Evolutionary conservation across 768 basidiomycete genomes (phyloP).

Genomic region (Lentinus tigrinus): DNA sequence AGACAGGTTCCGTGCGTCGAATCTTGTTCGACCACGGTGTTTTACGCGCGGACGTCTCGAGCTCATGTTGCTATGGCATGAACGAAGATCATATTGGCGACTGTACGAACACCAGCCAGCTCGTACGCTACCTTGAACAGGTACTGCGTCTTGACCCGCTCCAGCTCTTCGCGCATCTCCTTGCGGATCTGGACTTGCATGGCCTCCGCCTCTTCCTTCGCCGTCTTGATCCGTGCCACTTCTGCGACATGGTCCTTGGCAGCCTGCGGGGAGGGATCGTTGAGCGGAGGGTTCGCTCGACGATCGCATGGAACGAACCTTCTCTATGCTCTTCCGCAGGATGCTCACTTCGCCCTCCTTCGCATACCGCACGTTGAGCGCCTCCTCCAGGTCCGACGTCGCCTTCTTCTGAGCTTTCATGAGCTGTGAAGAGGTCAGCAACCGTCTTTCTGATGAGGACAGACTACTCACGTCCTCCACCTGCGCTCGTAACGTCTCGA

Average conservation of each 20-base stretch:
- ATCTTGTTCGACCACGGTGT: conserved; percentile 45
- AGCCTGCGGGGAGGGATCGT: no score
- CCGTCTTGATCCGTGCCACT: conserved; percentile 52
- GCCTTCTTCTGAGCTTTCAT: conserved; percentile 47
- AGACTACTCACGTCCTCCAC: conserved; percentile 46
- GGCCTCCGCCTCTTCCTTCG: conserved; percentile 61
- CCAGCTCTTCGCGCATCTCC: conserved; percentile 65
- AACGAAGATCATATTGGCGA: background rate
- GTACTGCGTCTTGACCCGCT: conserved; percentile 66
- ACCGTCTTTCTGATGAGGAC: background rate
- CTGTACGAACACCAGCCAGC: background rate
- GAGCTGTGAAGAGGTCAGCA: conserved; percentile 39
- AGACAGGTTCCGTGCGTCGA: conserved; percentile 37
- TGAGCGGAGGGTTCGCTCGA: no score
- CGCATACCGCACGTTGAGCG: conserved; percentile 47
- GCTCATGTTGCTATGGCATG: conserved; percentile 63
- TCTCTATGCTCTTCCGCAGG: conserved; percentile 64
- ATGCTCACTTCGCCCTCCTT: conserved; percentile 75
- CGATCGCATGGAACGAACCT: conserved; percentile 38
- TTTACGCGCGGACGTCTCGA: conserved; percentile 56
- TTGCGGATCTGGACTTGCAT: conserved; percentile 56
- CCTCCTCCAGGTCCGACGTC: conserved; percentile 44
- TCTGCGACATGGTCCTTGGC: conserved; percentile 59
- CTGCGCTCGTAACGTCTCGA: conserved; percentile 28
- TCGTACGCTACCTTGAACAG: conserved; percentile 56